phyloP scores from a whole-genome alignment of 116 monocot genomes.

The Iris pallida region DNA sequence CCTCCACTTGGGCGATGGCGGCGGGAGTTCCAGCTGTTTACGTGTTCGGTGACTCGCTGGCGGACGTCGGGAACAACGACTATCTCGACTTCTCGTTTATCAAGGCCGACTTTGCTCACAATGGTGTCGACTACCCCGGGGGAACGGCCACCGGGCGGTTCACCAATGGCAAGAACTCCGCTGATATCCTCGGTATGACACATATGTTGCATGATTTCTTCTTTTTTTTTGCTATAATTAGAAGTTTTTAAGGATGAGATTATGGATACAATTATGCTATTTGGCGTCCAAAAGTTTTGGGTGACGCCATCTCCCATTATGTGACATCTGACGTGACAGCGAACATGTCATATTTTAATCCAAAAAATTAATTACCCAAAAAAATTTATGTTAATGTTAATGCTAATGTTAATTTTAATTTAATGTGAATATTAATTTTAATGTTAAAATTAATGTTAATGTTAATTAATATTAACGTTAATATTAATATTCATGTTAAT shows the following conservation, averaged over 20 bases:
- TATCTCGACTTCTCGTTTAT: neutral
- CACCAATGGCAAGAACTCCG: slow-evolving; percentile 15
- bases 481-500: too few relatives aligned
- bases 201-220: neutral
- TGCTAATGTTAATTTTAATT: too few relatives aligned
- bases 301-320: too few relatives aligned
- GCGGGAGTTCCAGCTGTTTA: slow-evolving; percentile 5
- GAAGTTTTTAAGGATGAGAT: neutral
- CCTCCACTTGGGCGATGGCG: neutral
- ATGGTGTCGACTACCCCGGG: slow-evolving; percentile 13
- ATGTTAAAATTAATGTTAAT: too few relatives aligned
- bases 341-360: too few relatives aligned
- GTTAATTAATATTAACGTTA: too few relatives aligned
- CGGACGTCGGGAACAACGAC: slow-evolving; percentile 22
- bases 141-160: slow-evolving; percentile 15
- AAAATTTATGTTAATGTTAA: too few relatives aligned
- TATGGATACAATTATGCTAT: too few relatives aligned
- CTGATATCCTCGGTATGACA: slow-evolving; percentile 15
- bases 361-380: too few relatives aligned
- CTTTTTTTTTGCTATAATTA: neutral
- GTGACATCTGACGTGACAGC: too few relatives aligned
- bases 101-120: slow-evolving; percentile 17
- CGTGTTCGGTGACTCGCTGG: slow-evolving; percentile 18
- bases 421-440: too few relatives aligned
- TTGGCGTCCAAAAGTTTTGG: too few relatives aligned